Conservation (phyloP, 768 basidiomycete species). For the Lactarius deliciosus region DNA sequence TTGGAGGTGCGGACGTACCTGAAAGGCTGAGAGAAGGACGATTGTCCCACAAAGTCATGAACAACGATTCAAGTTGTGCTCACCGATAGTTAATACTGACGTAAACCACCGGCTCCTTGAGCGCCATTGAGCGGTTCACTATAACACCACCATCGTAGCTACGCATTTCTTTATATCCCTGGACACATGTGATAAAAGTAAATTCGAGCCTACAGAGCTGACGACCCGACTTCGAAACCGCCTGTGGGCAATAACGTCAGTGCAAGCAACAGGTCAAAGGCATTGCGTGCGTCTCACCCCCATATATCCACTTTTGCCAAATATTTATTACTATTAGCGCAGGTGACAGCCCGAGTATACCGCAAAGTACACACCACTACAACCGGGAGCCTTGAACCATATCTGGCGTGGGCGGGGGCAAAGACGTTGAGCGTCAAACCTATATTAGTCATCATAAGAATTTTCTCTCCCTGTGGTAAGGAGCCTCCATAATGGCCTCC, state of each 20-base stretch:
- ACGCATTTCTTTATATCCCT: not conserved
- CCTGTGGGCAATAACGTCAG: constrained; percentile 2
- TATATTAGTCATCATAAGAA: not conserved
- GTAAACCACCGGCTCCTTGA: constrained; percentile 31
- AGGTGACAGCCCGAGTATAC: not conserved
- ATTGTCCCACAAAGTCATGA: not conserved
- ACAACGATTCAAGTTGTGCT: not conserved
- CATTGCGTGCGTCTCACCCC: constrained; percentile 18
- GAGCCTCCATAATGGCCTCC: not conserved
- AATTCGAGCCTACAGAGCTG: not conserved
- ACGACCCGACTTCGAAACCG: not conserved
- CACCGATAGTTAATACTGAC: constrained; percentile 35
- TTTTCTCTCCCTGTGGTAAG: not conserved
- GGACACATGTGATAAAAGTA: not conserved
- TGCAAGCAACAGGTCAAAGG: not conserved
- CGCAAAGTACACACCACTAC: constrained; percentile 28
- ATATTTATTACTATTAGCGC: not conserved
- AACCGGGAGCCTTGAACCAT: constrained; percentile 28
- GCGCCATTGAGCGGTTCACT: constrained; percentile 30
- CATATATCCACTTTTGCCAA: constrained; percentile 30
- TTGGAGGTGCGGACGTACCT: constrained; percentile 7
- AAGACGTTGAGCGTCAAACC: constrained; percentile 32
- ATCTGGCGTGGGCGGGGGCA: constrained; percentile 17
- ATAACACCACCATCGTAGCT: constrained; percentile 16
- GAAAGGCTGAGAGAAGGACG: constrained; percentile 9